phyloP scores from a whole-genome alignment of 768 basidiomycete species.

The Russula earlei region DNA sequence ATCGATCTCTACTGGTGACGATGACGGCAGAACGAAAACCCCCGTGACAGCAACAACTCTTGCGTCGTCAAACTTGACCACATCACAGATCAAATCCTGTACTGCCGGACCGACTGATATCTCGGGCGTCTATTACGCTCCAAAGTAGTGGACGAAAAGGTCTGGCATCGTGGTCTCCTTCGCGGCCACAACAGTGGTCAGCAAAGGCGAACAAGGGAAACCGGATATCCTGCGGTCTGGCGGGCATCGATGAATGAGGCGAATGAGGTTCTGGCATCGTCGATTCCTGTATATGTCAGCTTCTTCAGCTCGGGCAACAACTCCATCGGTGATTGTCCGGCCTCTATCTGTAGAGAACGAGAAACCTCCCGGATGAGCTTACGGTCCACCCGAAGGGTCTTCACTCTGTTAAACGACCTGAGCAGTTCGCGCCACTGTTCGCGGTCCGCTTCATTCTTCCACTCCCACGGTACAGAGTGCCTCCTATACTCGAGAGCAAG shows the following conservation, averaged over 20 bases:
- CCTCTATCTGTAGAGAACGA: not conserved
- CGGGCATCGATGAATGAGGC: not conserved
- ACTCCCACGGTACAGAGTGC: no score
- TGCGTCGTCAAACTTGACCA: no score
- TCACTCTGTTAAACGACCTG: not conserved
- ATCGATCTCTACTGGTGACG: no score
- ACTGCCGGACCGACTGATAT: no score
- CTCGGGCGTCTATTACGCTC: no score
- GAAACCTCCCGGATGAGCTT: not conserved
- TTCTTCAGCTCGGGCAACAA: not conserved
- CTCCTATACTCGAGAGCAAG: not conserved
- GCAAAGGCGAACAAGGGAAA: not conserved
- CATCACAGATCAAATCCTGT: no score
- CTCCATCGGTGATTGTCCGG: not conserved
- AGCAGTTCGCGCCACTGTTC: not conserved
- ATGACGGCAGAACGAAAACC: no score
- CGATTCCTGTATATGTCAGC: not conserved
- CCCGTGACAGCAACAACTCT: no score
- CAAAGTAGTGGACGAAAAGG: no score
- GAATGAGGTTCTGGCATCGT: not conserved
- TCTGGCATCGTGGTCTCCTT: no score
- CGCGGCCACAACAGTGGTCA: no score
- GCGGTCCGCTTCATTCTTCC: not conserved
- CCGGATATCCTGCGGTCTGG: not conserved
- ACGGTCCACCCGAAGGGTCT: not conserved